phyloP scores from a whole-genome alignment of 371 early-diverging fungal genomes.

The Mucor piriformis region DNA sequence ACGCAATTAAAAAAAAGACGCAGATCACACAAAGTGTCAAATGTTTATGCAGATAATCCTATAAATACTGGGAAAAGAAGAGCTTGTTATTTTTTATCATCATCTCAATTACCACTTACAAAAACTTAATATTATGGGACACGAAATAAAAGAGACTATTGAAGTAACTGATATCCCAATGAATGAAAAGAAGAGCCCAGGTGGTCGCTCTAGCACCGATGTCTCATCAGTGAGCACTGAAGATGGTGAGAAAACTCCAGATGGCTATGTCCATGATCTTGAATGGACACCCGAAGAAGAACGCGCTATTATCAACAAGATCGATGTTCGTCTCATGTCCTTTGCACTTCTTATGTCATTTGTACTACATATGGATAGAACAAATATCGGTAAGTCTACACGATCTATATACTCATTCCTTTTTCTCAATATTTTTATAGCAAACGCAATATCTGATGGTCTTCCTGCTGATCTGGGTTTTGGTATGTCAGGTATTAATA shows the following conservation, averaged over 20 bases:
- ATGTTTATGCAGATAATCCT: too few relatives aligned
- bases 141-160: too few relatives aligned
- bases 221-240: too few relatives aligned
- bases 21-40: too few relatives aligned
- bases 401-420: background rate
- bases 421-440: slow-evolving; percentile 16
- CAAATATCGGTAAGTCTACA: slow-evolving; percentile 45
- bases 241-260: background rate
- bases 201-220: too few relatives aligned
- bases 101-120: too few relatives aligned
- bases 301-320: slow-evolving; percentile 19
- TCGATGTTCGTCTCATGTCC: slow-evolving; percentile 38
- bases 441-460: slow-evolving; percentile 51
- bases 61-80: too few relatives aligned
- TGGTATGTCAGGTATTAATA: slow-evolving; percentile 26
- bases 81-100: too few relatives aligned
- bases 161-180: too few relatives aligned
- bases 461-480: slow-evolving; percentile 42
- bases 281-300: slow-evolving; percentile 51
- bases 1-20: too few relatives aligned
- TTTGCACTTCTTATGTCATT: slow-evolving; percentile 45
- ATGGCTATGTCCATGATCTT: slow-evolving; percentile 21
- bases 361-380: slow-evolving; percentile 52
- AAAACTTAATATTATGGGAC: too few relatives aligned
- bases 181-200: too few relatives aligned